Evolutionary conservation across 1,284 basidiomycete genomes (phyloP).

Genomic region (Boletellus deceptivus): DNA sequence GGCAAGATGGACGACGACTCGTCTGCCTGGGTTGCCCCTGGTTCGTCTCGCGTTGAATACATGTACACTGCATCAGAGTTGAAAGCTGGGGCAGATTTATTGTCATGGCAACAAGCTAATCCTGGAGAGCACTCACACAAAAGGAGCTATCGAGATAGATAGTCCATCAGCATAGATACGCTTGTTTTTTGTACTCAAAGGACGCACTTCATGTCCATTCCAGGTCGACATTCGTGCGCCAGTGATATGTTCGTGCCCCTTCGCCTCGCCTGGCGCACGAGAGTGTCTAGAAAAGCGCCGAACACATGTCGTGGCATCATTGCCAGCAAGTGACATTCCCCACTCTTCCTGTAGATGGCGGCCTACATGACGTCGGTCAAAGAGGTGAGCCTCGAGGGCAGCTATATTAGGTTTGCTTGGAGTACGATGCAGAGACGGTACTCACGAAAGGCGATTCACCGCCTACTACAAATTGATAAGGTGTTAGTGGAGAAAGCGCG

Average conservation of each 20-base stretch:
- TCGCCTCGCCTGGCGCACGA: constrained; percentile 35
- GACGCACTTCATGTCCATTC: constrained; percentile 76
- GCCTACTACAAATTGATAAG: constrained; percentile 73
- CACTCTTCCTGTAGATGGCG: constrained; percentile 68
- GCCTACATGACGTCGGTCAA: constrained; percentile 80
- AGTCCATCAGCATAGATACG: constrained; percentile 9
- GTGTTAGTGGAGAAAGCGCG: constrained; percentile 65
- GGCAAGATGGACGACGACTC: constrained; percentile 17
- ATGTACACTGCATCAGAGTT: constrained; percentile 76
- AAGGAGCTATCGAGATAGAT: constrained; percentile 20
- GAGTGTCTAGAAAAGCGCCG: constrained; percentile 71
- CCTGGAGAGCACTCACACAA: constrained; percentile 25
- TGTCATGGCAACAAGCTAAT: constrained; percentile 8
- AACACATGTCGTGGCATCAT: constrained; percentile 74
- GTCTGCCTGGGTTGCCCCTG: constrained; percentile 21
- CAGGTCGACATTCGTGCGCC: constrained; percentile 73
- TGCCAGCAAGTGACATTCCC: constrained; percentile 55
- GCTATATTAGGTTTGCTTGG: not conserved
- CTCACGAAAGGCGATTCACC: constrained; percentile 68
- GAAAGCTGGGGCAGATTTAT: constrained; percentile 52
- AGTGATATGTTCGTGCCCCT: constrained; percentile 66
- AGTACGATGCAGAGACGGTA: constrained; percentile 6
- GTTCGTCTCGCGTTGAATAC: constrained; percentile 79
- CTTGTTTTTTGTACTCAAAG: not conserved
- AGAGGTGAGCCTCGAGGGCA: constrained; percentile 71